Evolutionary conservation across 768 basidiomycete species (phyloP).

Genomic region (Lactarius sp.): DNA sequence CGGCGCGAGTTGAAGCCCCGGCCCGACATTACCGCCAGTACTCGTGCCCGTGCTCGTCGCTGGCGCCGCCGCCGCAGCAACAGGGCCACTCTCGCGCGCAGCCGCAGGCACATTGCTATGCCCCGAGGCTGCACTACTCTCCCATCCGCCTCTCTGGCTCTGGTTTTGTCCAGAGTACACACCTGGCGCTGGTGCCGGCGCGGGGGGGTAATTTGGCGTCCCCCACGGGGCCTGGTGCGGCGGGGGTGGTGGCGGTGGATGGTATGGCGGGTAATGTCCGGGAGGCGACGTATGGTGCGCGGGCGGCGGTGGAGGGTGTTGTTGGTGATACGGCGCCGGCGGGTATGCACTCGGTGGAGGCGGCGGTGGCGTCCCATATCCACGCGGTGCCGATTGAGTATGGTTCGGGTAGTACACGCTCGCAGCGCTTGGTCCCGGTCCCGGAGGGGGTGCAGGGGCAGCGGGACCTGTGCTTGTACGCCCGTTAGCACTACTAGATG

Average conservation of each 20-base stretch:
- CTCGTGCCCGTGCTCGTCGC: neutral
- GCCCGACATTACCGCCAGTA: neutral
- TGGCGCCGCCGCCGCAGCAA: neutral
- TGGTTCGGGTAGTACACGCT: conserved; percentile 22
- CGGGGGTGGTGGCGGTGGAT: conserved; percentile 16
- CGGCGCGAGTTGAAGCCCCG: conserved; percentile 21
- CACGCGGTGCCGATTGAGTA: conserved; percentile 7
- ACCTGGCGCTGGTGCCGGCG: conserved; percentile 11
- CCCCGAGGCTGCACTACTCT: conserved; percentile 3
- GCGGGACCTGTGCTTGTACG: conserved; percentile 17
- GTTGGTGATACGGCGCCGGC: conserved; percentile 7
- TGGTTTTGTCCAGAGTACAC: conserved; percentile 11
- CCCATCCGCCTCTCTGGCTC: conserved; percentile 10
- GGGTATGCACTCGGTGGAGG: conserved; percentile 16
- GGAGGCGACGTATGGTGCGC: conserved; percentile 15
- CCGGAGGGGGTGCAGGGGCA: conserved; percentile 13
- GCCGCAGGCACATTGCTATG: conserved; percentile 1
- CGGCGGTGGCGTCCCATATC: conserved; percentile 17
- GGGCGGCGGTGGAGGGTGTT: conserved; percentile 16
- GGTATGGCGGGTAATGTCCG: conserved; percentile 18
- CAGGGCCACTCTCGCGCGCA: conserved; percentile 8
- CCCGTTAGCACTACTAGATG: conserved; percentile 9
- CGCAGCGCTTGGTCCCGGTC: conserved; percentile 7
- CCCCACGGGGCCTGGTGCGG: conserved; percentile 10
- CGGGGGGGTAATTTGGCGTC: conserved; percentile 6